A percentile compares a stretch with the other conserved stretches of the same genome.
These are phyloP conservation scores for Leishmania guyanensis DNA, from an alignment of 208 protist genomes.

Conservation along the genomic window DNA sequence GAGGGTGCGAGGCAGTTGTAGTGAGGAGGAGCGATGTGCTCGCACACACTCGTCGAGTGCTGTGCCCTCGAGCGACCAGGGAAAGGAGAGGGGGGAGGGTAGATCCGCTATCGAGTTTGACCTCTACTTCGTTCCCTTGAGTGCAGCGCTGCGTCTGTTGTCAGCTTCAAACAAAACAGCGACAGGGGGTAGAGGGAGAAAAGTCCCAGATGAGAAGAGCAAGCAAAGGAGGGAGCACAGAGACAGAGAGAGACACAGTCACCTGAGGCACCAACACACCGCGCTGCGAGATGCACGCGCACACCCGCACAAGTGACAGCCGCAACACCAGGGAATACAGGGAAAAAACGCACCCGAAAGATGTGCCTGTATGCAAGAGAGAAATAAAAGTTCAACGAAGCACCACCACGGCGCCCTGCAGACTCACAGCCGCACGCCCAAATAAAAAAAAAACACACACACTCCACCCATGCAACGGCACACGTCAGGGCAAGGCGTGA, in stretches of 20 bases:
- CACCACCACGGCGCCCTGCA: background rate
- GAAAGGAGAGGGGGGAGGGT: background rate
- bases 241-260: background rate
- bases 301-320: background rate
- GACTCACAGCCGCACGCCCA: background rate
- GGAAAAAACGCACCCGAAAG: background rate
- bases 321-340: background rate
- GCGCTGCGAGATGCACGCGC: background rate
- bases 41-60: background rate
- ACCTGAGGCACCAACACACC: background rate
- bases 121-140: background rate
- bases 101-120: background rate
- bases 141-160: too few species aligned
- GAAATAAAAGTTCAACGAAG: background rate
- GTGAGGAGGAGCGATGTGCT: background rate
- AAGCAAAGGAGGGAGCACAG: background rate
- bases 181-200: background rate
- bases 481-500: background rate
- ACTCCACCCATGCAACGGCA: background rate
- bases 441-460: background rate
- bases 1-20: background rate
- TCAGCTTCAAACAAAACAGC: background rate
- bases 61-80: background rate
- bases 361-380: background rate
- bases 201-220: background rate